These are phyloP conservation scores for Hymenoscyphus fructigenus DNA, from an alignment of 2,329 filamentous ascomycete species.

Conservation along the genomic window DNA sequence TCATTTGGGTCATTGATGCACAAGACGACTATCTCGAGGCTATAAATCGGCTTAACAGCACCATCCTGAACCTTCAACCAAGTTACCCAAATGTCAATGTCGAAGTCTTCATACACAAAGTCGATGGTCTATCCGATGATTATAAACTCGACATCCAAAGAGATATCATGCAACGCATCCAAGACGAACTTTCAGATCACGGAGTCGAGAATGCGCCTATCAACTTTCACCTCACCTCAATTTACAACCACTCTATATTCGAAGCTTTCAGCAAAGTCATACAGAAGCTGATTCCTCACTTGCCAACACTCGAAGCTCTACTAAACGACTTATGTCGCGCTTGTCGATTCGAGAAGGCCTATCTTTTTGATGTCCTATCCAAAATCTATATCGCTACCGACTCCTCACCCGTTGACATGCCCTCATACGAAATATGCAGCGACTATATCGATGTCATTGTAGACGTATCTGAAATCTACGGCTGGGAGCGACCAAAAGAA, in stretches of 20 bases:
- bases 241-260: constrained; percentile 98
- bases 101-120: constrained; percentile 98
- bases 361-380: constrained; percentile 94
- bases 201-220: constrained; percentile 93
- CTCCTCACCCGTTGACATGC: constrained; percentile 88
- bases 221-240: constrained; percentile 93
- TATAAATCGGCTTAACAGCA: constrained; percentile 80
- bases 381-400: constrained; percentile 99
- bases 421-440: constrained; percentile 95
- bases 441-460: constrained; percentile 99
- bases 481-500: constrained; percentile 62
- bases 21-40: constrained; percentile 97
- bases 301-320: constrained; percentile 89
- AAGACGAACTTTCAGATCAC: constrained; percentile 90
- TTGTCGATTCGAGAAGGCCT: constrained; percentile 95
- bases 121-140: constrained; percentile 95
- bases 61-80: constrained; percentile 84
- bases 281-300: constrained; percentile 91
- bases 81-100: constrained; percentile 93
- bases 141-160: constrained; percentile 95
- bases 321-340: constrained; percentile 92
- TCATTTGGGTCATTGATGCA: constrained; percentile 98
- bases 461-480: constrained; percentile 94
- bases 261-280: constrained; percentile 98
- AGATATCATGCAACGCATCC: constrained; percentile 93